Percentiles rank a stretch among this genome's conserved stretches.
These are phyloP conservation scores for Daldinia decipiens DNA, from an alignment of 495 filamentous ascomycete genomes.

Conservation along the genomic window DNA sequence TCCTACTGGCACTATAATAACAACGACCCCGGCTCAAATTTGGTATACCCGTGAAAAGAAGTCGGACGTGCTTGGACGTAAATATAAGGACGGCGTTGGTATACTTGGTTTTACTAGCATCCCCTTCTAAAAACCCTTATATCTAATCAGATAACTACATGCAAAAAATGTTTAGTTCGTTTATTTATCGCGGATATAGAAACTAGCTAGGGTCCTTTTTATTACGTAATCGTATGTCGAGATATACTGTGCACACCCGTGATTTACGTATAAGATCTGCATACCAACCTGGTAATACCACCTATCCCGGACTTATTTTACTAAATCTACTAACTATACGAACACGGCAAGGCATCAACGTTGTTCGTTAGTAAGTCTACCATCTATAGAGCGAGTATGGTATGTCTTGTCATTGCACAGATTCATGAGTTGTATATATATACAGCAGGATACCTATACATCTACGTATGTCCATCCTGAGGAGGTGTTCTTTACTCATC, in stretches of 20 bases:
- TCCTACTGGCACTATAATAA: not conserved
- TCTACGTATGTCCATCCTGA: not conserved
- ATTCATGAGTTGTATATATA: slow-evolving; percentile 23
- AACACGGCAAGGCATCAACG: not conserved
- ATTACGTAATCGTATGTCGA: not conserved
- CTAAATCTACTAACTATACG: not conserved
- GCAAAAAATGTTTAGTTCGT: too few species aligned
- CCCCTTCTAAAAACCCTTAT: too few species aligned
- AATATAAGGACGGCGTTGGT: not conserved
- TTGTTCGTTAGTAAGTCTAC: slow-evolving; percentile 1
- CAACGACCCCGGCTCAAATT: not conserved
- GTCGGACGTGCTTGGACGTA: not conserved
- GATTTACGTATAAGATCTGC: not conserved
- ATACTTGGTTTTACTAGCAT: too few species aligned
- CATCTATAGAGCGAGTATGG: not conserved
- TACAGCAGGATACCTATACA: slow-evolving; percentile 4
- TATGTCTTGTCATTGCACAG: slow-evolving; percentile 3
- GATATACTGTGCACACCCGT: not conserved
- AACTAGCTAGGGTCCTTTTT: not conserved
- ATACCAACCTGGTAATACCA: too few species aligned
- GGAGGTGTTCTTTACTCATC: not conserved
- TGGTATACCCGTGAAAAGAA: not conserved
- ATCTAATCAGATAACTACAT: too few species aligned
- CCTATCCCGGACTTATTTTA: too few species aligned
- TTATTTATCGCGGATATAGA: too few species aligned